These are phyloP conservation scores for Hypholoma fasciculare DNA, from an alignment of 768 basidiomycete species.

Conservation along the genomic window DNA sequence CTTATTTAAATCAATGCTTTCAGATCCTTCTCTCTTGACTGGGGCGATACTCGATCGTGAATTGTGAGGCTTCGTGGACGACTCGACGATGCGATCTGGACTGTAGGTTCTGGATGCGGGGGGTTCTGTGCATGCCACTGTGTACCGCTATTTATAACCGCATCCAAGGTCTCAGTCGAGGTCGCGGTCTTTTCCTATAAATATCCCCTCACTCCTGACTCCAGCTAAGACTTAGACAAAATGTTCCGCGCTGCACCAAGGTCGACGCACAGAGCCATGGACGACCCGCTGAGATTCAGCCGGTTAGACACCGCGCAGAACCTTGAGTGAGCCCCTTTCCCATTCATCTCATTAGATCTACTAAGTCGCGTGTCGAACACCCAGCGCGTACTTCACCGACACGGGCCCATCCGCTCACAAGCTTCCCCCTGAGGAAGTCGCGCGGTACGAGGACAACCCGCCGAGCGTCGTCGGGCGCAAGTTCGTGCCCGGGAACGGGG, in stretches of 20 bases:
- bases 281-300: not conserved
- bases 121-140: no score
- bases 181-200: no score
- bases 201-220: no score
- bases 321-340: not conserved
- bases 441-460: constrained; percentile 1
- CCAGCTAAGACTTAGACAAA: not conserved
- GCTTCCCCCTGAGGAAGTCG: not conserved
- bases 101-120: no score
- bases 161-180: no score
- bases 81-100: no score
- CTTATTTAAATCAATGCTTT: not conserved
- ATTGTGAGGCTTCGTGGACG: no score
- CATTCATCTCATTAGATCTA: not conserved
- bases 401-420: constrained; percentile 3
- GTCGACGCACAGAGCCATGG: not conserved
- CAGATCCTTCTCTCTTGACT: not conserved
- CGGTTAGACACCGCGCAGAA: not conserved
- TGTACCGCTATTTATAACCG: no score
- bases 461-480: constrained; percentile 3
- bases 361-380: no score
- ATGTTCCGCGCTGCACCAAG: not conserved
- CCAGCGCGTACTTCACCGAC: constrained; percentile 3
- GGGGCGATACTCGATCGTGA: not conserved
- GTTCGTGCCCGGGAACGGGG: constrained; percentile 1